phyloP scores from a whole-genome alignment of 441 rosid species.

The Francoa sonchifolia region DNA sequence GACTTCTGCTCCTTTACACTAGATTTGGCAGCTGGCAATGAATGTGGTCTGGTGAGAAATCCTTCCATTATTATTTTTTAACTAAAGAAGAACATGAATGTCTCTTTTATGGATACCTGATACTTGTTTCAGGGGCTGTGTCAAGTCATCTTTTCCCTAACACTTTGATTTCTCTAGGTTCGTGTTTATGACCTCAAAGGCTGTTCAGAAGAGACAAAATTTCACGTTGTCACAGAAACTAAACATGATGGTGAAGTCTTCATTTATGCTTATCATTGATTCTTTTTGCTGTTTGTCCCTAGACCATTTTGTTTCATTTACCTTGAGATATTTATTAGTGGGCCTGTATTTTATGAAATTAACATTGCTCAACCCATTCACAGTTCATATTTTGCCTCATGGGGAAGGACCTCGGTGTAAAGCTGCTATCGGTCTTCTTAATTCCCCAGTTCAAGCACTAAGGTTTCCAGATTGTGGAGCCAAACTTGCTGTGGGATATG shows the following conservation, averaged over 20 bases:
- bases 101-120: too few species aligned
- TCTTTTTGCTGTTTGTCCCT: background rate
- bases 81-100: too few species aligned
- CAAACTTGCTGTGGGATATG: constrained; percentile 51
- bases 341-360: constrained; percentile 11
- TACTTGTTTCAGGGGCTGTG: too few species aligned
- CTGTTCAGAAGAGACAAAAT: constrained; percentile 18
- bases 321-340: background rate
- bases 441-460: constrained; percentile 39
- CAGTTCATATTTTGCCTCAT: constrained; percentile 36
- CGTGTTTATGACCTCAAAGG: constrained; percentile 32
- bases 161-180: constrained; percentile 36
- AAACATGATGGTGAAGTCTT: constrained; percentile 47
- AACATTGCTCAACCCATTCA: constrained; percentile 10
- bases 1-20: constrained; percentile 38
- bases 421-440: constrained; percentile 39
- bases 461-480: constrained; percentile 32
- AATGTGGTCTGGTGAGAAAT: constrained; percentile 50
- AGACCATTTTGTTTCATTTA: constrained; percentile 3
- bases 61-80: too few species aligned
- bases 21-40: constrained; percentile 53
- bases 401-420: constrained; percentile 28
- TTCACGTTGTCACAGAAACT: constrained; percentile 31
- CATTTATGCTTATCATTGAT: too few species aligned
- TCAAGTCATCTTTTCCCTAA: too few species aligned